phyloP scores from a whole-genome alignment of 2,329 filamentous ascomycete species.

The Diaporthe nobilis region DNA sequence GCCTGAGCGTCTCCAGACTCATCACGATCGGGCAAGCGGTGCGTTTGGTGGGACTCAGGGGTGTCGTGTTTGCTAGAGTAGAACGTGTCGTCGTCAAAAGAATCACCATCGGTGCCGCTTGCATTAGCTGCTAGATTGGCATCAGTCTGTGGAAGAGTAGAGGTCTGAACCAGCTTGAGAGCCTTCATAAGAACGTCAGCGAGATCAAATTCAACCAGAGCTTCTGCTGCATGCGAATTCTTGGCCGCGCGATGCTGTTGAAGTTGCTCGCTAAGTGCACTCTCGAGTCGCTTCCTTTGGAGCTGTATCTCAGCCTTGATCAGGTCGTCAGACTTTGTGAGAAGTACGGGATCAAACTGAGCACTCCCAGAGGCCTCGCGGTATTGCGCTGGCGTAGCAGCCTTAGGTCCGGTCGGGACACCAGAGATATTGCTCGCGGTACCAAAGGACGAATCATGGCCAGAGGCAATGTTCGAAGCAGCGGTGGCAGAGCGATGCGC shows the following conservation, averaged over 20 bases:
- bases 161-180: conserved; percentile 78
- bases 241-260: conserved; percentile 71
- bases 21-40: conserved; percentile 60
- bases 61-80: conserved; percentile 96
- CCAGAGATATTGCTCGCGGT: conserved; percentile 23
- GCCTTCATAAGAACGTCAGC: conserved; percentile 81
- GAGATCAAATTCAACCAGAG: conserved; percentile 76
- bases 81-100: conserved; percentile 93
- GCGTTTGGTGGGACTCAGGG: conserved; percentile 66
- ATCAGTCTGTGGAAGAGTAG: conserved; percentile 71
- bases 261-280: conserved; percentile 80
- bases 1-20: conserved; percentile 54
- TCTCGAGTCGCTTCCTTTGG: conserved; percentile 86
- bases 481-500: conserved; percentile 50
- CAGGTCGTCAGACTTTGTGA: conserved; percentile 88
- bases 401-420: conserved; percentile 40
- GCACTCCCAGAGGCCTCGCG: conserved; percentile 64
- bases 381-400: conserved; percentile 55
- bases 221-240: conserved; percentile 61
- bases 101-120: conserved; percentile 76
- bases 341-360: conserved; percentile 84
- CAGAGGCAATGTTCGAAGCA: conserved; percentile 43
- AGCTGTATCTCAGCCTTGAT: conserved; percentile 85
- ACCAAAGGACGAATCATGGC: conserved; percentile 40
- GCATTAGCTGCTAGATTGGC: conserved; percentile 68